phyloP scores from a whole-genome alignment of 352 stramenopile species.

The Phytophthora multivora region DNA sequence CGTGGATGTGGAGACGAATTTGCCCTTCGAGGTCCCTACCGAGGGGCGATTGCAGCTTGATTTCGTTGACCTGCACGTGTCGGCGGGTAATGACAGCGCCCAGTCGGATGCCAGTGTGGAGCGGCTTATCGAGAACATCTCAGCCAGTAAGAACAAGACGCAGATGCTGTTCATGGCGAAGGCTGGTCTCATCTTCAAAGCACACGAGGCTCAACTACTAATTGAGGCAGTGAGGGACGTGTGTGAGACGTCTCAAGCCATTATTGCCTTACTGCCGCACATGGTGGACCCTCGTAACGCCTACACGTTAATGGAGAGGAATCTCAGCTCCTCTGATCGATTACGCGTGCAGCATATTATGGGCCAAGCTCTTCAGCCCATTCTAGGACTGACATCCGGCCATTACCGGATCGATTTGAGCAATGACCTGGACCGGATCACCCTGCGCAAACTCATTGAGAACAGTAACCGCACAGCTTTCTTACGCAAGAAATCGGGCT shows the following conservation, averaged over 20 bases:
- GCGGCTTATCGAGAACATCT: slow-evolving; percentile 80
- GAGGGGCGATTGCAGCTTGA: slow-evolving; percentile 66
- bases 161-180: slow-evolving; percentile 86
- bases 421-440: slow-evolving; percentile 68
- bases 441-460: slow-evolving; percentile 75
- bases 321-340: slow-evolving; percentile 51
- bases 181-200: slow-evolving; percentile 70
- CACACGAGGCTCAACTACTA: slow-evolving; percentile 68
- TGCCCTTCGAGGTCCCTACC: slow-evolving; percentile 62
- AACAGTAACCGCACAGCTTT: slow-evolving; percentile 82
- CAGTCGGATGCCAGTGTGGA: slow-evolving; percentile 71
- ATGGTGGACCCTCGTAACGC: slow-evolving; percentile 75
- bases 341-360: slow-evolving; percentile 74
- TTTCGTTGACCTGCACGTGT: slow-evolving; percentile 83
- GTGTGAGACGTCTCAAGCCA: slow-evolving; percentile 65
- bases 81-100: slow-evolving; percentile 63
- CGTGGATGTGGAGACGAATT: slow-evolving; percentile 66
- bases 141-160: slow-evolving; percentile 73
- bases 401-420: slow-evolving; percentile 76
- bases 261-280: slow-evolving; percentile 68
- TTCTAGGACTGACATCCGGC: slow-evolving; percentile 62
- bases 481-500: slow-evolving; percentile 60
- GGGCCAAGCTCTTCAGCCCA: slow-evolving; percentile 59
- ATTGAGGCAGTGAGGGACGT: slow-evolving; percentile 70
- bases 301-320: slow-evolving; percentile 66